Evolutionary conservation across 2,329 filamentous ascomycete genomes (phyloP).

Genomic region (Colletotrichum euphorbiae): DNA sequence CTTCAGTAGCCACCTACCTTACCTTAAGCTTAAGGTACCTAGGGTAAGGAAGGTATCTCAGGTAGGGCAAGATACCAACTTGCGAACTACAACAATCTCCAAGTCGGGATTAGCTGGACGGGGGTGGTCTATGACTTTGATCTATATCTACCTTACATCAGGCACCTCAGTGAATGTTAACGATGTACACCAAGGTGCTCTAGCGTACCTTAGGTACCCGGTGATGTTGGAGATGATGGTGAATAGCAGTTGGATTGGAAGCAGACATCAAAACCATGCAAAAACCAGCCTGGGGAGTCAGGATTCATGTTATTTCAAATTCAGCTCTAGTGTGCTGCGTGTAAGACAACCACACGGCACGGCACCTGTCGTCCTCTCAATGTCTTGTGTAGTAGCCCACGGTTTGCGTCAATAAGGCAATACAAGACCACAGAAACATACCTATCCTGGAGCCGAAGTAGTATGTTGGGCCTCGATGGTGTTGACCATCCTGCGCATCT

Average conservation of each 20-base stretch:
- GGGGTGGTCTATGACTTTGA: too few species aligned
- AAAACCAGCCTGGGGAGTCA: not conserved
- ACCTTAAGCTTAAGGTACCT: not conserved
- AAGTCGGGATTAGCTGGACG: too few species aligned
- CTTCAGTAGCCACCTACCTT: too few species aligned
- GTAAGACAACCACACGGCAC: not conserved
- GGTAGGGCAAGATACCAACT: too few species aligned
- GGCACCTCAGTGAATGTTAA: too few species aligned
- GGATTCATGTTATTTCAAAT: not conserved
- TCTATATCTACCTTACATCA: too few species aligned
- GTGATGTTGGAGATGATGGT: too few species aligned
- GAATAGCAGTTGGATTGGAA: too few species aligned
- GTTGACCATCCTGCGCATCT: conserved; percentile 14
- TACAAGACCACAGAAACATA: not conserved
- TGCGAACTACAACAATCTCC: too few species aligned
- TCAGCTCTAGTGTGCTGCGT: not conserved
- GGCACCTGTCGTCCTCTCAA: not conserved
- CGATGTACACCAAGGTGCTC: too few species aligned
- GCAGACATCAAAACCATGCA: too few species aligned
- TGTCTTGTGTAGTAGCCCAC: not conserved
- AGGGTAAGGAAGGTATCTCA: not conserved
- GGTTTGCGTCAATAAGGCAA: not conserved
- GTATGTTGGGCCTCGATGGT: conserved; percentile 9
- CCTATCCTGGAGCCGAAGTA: conserved; percentile 2
- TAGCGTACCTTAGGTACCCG: too few species aligned